Evolutionary conservation across 345 rosid genomes (phyloP).

Genomic region (Alliaria petiolata): DNA sequence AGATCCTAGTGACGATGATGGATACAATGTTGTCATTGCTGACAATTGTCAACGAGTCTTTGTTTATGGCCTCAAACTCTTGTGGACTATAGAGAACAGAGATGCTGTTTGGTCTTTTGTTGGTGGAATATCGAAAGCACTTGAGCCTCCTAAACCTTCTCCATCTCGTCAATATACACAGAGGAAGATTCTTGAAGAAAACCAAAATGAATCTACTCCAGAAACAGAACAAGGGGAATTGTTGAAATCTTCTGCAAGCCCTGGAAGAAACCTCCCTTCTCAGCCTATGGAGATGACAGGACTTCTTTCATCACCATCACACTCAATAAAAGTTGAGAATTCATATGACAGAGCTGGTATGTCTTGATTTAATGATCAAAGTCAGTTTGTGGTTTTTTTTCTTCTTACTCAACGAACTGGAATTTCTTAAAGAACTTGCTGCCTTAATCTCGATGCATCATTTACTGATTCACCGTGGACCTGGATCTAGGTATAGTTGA

Average conservation of each 20-base stretch:
- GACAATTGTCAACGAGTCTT: conserved; percentile 93
- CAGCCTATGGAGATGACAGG: conserved; percentile 41
- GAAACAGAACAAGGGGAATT: conserved; percentile 45
- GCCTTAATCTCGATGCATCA: not conserved
- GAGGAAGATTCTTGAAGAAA: conserved; percentile 77
- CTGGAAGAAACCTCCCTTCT: conserved; percentile 39
- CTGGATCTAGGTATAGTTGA: conserved; percentile 45
- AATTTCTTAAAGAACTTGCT: not conserved
- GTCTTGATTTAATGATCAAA: conserved; percentile 9
- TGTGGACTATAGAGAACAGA: conserved; percentile 87
- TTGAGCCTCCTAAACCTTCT: conserved; percentile 86
- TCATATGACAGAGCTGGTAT: conserved; percentile 51
- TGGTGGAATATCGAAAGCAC: conserved; percentile 91
- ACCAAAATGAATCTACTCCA: conserved; percentile 42
- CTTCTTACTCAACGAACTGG: not conserved
- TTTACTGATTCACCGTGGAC: conserved; percentile 16
- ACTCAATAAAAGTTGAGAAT: conserved; percentile 41
- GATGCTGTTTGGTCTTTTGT: conserved; percentile 97
- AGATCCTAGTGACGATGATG: conserved; percentile 96
- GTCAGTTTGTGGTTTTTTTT: not conserved
- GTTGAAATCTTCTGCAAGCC: conserved; percentile 36
- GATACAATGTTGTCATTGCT: conserved; percentile 91
- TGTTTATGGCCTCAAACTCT: conserved; percentile 89
- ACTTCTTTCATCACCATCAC: conserved; percentile 43
- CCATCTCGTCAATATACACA: conserved; percentile 90